Percentiles rank a stretch among this genome's conserved stretches.
These are phyloP conservation scores for Simmondsia chinensis DNA, from an alignment of 148 eudicot genomes.

Conservation along the genomic window DNA sequence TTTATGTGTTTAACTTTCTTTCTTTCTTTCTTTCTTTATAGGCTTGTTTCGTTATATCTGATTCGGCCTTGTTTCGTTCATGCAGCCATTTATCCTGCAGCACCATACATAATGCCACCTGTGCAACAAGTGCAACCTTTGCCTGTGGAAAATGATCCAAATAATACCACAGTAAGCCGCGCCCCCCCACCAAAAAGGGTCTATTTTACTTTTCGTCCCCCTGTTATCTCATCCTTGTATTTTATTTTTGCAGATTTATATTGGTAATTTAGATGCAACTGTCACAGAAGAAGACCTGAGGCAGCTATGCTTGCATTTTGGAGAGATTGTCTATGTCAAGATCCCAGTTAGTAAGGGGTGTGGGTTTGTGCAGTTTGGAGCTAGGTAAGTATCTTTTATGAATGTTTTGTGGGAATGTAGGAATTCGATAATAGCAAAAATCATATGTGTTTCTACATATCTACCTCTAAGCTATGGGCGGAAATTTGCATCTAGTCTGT, in stretches of 20 bases:
- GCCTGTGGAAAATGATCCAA: conserved; percentile 67
- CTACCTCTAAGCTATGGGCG: too few species aligned
- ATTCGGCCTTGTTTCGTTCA: conserved; percentile 6
- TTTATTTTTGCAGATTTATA: conserved; percentile 49
- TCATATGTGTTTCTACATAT: too few species aligned
- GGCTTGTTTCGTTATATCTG: background rate
- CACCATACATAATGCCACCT: conserved; percentile 45
- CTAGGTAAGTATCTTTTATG: conserved; percentile 51
- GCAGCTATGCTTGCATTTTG: conserved; percentile 76
- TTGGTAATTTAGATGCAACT: conserved; percentile 85
- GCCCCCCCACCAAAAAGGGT: too few species aligned
- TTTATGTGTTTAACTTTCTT: too few species aligned
- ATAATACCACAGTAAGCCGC: conserved; percentile 80
- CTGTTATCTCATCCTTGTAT: background rate
- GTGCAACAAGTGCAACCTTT: conserved; percentile 45
- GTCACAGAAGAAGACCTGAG: conserved; percentile 84
- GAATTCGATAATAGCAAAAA: too few species aligned
- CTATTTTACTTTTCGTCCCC: background rate
- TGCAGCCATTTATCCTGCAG: conserved; percentile 71
- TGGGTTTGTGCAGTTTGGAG: conserved; percentile 87
- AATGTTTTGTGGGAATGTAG: too few species aligned
- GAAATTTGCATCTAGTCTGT: too few species aligned
- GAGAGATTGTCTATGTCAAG: conserved; percentile 82
- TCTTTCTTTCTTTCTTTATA: background rate
- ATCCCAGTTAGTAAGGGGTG: conserved; percentile 80